Percentiles rank a stretch among this genome's conserved stretches.
These are phyloP conservation scores for Ogataea nakhonphanomensis DNA, from an alignment of 805 yeast species.

Conservation along the genomic window DNA sequence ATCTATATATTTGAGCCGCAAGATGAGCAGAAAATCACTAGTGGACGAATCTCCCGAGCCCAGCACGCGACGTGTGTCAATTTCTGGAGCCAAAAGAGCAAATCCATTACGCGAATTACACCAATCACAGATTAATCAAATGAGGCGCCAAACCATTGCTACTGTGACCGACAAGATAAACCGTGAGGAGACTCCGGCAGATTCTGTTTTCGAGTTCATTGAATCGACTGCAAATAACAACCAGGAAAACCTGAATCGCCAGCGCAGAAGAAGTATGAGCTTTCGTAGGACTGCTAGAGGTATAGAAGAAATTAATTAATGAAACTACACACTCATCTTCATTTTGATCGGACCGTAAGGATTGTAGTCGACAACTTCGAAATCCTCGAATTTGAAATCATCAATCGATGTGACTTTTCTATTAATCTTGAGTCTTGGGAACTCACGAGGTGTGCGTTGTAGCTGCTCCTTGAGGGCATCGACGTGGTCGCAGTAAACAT, in stretches of 20 bases:
- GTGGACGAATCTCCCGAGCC: conserved; percentile 6
- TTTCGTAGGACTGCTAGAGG: conserved; percentile 8
- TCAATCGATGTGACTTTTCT: conserved; percentile 72
- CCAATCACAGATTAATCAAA: conserved; percentile 10
- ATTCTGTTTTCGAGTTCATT: conserved; percentile 19
- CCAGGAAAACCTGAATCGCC: conserved; percentile 15
- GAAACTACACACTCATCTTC: conserved; percentile 90
- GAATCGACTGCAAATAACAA: conserved; percentile 14
- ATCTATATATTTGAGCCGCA: conserved; percentile 61
- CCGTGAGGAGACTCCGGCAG: conserved; percentile 6
- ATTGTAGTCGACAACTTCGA: conserved; percentile 71
- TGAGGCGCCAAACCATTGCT: conserved; percentile 11
- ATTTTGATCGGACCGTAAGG: conserved; percentile 84
- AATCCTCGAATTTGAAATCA: conserved; percentile 86
- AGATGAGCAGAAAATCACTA: conserved; percentile 62
- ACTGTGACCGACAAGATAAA: neutral
- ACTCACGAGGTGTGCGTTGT: conserved; percentile 66
- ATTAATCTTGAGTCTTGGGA: conserved; percentile 75
- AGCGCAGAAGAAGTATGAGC: conserved; percentile 11
- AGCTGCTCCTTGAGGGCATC: conserved; percentile 86
- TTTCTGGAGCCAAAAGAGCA: conserved; percentile 3
- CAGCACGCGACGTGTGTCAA: conserved; percentile 2
- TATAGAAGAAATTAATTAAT: conserved; percentile 7
- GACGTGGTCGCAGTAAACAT: conserved; percentile 88
- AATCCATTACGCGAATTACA: conserved; percentile 11